Evolutionary conservation across 2,329 filamentous ascomycete genomes (phyloP).

Genomic region (Trichoderma simmonsii): DNA sequence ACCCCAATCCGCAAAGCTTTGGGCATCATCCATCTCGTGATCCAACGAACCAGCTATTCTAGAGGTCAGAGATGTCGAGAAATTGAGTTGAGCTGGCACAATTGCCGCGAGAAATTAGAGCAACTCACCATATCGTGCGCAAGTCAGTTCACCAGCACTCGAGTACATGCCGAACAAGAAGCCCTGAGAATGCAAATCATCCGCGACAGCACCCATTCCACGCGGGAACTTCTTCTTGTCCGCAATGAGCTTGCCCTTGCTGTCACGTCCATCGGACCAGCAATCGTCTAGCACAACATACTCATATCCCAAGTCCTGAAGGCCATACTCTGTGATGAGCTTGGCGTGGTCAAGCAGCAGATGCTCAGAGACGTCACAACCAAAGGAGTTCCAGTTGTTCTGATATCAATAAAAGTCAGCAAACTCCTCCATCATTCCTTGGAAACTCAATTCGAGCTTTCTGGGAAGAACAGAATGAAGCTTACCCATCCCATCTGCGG

Average conservation of each 20-base stretch:
- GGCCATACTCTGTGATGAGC: constrained; percentile 26
- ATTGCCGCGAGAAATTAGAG: neutral
- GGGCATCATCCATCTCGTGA: constrained; percentile 51
- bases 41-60: constrained; percentile 43
- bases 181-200: constrained; percentile 34
- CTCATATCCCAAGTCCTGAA: constrained; percentile 29
- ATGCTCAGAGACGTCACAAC: constrained; percentile 20
- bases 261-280: constrained; percentile 31
- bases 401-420: neutral
- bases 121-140: constrained; percentile 33
- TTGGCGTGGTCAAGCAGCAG: constrained; percentile 23
- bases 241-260: constrained; percentile 28
- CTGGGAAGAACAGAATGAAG: neutral
- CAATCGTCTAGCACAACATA: constrained; percentile 36
- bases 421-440: neutral
- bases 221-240: constrained; percentile 37
- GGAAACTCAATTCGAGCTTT: neutral
- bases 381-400: constrained; percentile 18
- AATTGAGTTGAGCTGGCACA: neutral
- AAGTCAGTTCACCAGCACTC: constrained; percentile 46
- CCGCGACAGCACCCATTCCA: constrained; percentile 35
- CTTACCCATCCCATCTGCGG: constrained; percentile 20
- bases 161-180: constrained; percentile 40
- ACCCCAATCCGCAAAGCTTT: constrained; percentile 51
- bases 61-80: constrained; percentile 24